A percentile compares a stretch with the other conserved stretches of the same genome.
phyloP scores from a whole-genome alignment of 176 grass and related monocot genomes.

The Areca catechu region DNA sequence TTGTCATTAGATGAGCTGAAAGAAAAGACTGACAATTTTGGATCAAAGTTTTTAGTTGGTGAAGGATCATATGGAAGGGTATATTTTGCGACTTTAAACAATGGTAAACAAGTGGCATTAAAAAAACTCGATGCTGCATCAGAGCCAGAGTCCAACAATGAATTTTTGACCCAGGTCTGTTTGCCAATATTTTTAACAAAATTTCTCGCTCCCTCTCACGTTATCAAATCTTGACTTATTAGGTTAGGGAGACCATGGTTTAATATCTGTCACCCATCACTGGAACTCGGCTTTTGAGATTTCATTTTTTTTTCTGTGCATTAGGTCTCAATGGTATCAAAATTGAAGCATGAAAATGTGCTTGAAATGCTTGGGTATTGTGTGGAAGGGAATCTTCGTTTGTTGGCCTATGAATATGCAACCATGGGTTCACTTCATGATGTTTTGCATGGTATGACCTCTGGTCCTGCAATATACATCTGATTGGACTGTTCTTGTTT shows the following conservation, averaged over 20 bases:
- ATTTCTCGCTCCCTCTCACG: too few species aligned
- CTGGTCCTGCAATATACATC: background rate
- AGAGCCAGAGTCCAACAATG: constrained; percentile 50
- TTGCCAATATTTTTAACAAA: background rate
- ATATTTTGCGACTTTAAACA: constrained; percentile 54
- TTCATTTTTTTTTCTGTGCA: constrained; percentile 14
- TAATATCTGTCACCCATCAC: too few species aligned
- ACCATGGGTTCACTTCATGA: constrained; percentile 90
- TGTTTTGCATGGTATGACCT: constrained; percentile 70
- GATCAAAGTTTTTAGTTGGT: constrained; percentile 55
- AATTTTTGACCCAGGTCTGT: constrained; percentile 69
- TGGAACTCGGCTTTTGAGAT: background rate
- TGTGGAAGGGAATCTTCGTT: constrained; percentile 56
- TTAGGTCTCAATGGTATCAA: constrained; percentile 72
- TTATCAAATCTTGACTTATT: too few species aligned
- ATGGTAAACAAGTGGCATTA: constrained; percentile 58
- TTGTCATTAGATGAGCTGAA: constrained; percentile 61
- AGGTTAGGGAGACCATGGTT: too few species aligned
- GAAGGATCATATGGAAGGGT: constrained; percentile 94
- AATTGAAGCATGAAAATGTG: constrained; percentile 67
- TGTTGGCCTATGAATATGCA: constrained; percentile 82
- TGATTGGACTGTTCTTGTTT: too few species aligned
- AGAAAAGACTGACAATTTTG: constrained; percentile 81
- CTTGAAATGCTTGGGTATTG: constrained; percentile 86
- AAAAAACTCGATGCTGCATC: constrained; percentile 67